These are phyloP conservation scores for Botrytis paeoniae DNA, from an alignment of 2,329 filamentous ascomycete species.

Conservation along the genomic window DNA sequence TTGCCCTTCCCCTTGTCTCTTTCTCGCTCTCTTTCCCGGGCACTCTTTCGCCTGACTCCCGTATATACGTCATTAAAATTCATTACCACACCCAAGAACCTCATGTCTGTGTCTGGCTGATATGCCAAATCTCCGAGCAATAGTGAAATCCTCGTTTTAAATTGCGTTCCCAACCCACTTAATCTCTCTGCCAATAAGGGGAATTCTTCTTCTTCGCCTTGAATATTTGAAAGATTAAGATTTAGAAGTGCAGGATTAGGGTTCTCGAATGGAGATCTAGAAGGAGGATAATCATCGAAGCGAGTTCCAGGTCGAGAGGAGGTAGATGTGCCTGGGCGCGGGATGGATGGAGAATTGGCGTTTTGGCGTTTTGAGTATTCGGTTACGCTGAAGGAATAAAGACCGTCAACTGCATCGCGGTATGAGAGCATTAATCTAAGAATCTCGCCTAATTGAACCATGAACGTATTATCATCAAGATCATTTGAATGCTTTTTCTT, in stretches of 20 bases:
- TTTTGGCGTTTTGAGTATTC: slow-evolving; percentile 91
- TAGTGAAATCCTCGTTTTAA: slow-evolving; percentile 72
- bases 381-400: slow-evolving; percentile 92
- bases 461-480: slow-evolving; percentile 69
- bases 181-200: slow-evolving; percentile 73
- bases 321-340: slow-evolving; percentile 28
- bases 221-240: slow-evolving; percentile 40
- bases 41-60: slow-evolving; percentile 49
- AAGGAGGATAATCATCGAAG: slow-evolving; percentile 29
- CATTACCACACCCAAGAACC: slow-evolving; percentile 95
- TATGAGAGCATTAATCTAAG: slow-evolving; percentile 92
- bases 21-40: background rate
- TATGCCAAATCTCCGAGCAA: slow-evolving; percentile 87
- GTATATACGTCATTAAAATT: slow-evolving; percentile 98
- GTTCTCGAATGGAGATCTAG: slow-evolving; percentile 11
- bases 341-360: slow-evolving; percentile 33
- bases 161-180: slow-evolving; percentile 68
- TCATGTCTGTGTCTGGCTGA: slow-evolving; percentile 91
- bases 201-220: slow-evolving; percentile 52
- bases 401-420: slow-evolving; percentile 85
- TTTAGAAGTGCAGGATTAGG: slow-evolving; percentile 33
- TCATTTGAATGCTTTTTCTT: slow-evolving; percentile 47
- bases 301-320: slow-evolving; percentile 34
- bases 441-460: slow-evolving; percentile 86
- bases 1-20: slow-evolving; percentile 10